Evolutionary conservation across 2,329 filamentous ascomycete genomes (phyloP), one percentile per base, ranked within the genome.

Genomic region (Paecilomyces sp.): DNA sequence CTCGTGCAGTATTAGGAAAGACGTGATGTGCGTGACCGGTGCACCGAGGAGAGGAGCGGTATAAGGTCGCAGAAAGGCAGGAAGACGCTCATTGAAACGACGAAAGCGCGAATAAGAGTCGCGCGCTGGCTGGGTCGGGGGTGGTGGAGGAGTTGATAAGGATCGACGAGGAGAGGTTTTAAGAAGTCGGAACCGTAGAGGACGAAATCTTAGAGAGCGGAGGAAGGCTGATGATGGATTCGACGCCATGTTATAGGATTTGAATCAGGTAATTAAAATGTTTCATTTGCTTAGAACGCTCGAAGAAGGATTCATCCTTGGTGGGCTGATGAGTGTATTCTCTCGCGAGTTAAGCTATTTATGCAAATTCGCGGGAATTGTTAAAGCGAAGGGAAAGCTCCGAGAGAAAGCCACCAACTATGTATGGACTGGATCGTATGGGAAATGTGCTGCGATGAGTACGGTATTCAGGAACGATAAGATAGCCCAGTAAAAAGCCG

Each of bases 1-100:
- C 75, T 99, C 94, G 78, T 99, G 94, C 0, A 99, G 82, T 47
- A 97, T 79, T 11, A 97, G 80, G 73, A 99, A 99, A 0, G 93
- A 88, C 1, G 88, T 85, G 51, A 96, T 81, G 76, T 97, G 91
- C 0, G 90, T 90, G 53, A 92, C 75, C 0, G 94, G 94, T 0
- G 92, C 92, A 58, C 83, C 81, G 60, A 87, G 85, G 2, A 99
- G 84, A 0, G 86, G 85, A 0, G 79, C 75, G 0, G 90, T 87
- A 77, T 92, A 90, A 57, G 79, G 82, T 60, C 85, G 88, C 12
- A 95, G 81, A 62, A 86, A 87, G 3, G 70, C 77, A 2, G 91
- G 91, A 7, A 90, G 81, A 62, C 81, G 81, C 33, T 72, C 70
- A 62, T 76, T 77, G 60, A 76, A 67, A 41, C 59, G 66, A 57